Percentiles rank a stretch among this genome's conserved stretches.
These are phyloP conservation scores for Funneliformis geosporum DNA, from an alignment of 192 early-diverging fungal species.

Conservation along the genomic window DNA sequence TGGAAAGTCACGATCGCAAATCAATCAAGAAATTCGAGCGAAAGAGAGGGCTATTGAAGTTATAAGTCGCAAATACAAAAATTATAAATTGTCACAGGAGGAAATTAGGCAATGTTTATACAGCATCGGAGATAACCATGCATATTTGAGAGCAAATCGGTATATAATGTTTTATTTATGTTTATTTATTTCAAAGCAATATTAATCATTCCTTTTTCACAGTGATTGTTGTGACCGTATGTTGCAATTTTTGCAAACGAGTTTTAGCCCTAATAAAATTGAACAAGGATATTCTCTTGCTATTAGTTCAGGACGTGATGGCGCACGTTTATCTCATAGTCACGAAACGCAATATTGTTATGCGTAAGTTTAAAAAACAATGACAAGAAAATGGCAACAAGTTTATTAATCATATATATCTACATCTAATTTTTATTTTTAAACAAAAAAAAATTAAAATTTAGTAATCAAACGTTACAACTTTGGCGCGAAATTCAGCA, in stretches of 20 bases:
- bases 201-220: constrained; percentile 14
- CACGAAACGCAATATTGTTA: constrained; percentile 94
- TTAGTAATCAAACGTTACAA: constrained; percentile 78
- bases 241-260: constrained; percentile 68
- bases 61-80: constrained; percentile 75
- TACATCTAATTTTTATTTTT: constrained; percentile 6
- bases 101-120: constrained; percentile 86
- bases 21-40: constrained; percentile 83
- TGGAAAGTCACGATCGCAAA: constrained; percentile 63
- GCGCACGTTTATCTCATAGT: constrained; percentile 88
- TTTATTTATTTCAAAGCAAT: not conserved
- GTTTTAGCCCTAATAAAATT: constrained; percentile 65
- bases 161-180: constrained; percentile 35
- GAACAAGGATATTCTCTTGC: constrained; percentile 75
- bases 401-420: not conserved
- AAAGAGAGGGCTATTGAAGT: constrained; percentile 93
- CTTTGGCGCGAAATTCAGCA: constrained; percentile 96
- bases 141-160: constrained; percentile 82
- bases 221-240: constrained; percentile 96
- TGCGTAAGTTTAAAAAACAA: constrained; percentile 47
- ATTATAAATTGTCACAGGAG: constrained; percentile 56
- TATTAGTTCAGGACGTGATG: constrained; percentile 78
- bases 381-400: not conserved
- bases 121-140: constrained; percentile 97
- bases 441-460: not conserved